These are phyloP conservation scores for Beauveria sp. DNA, from an alignment of 2,329 filamentous ascomycete species.

Conservation along the genomic window DNA sequence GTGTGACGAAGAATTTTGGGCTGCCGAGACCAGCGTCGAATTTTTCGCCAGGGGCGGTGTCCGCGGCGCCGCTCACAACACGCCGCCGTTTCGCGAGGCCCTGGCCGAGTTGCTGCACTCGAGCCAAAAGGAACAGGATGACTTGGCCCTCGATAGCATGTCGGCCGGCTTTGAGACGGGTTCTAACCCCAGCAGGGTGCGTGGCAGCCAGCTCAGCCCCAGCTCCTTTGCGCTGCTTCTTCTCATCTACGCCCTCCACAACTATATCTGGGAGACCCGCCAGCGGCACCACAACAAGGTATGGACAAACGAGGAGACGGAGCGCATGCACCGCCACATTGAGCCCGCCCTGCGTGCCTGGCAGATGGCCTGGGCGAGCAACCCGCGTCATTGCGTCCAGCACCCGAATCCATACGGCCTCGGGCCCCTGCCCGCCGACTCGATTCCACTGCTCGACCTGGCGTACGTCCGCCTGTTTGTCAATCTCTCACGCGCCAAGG, in stretches of 20 bases:
- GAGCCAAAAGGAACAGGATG: slow-evolving; percentile 55
- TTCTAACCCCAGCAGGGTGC: slow-evolving; percentile 34
- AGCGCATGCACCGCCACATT: slow-evolving; percentile 92
- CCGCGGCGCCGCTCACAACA: slow-evolving; percentile 59
- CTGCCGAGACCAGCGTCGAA: slow-evolving; percentile 70
- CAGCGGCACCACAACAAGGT: slow-evolving; percentile 80
- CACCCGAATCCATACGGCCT: slow-evolving; percentile 75
- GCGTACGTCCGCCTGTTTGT: slow-evolving; percentile 91
- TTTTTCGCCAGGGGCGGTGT: slow-evolving; percentile 74
- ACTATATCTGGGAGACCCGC: slow-evolving; percentile 96
- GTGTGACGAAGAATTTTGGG: slow-evolving; percentile 87
- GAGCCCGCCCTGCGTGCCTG: slow-evolving; percentile 90
- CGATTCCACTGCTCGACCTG: slow-evolving; percentile 82
- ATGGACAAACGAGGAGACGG: slow-evolving; percentile 88
- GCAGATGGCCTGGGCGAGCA: slow-evolving; percentile 86
- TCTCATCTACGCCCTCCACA: slow-evolving; percentile 89
- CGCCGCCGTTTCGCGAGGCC: slow-evolving; percentile 72
- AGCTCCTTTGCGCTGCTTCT: slow-evolving; percentile 90
- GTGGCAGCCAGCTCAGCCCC: slow-evolving; percentile 60
- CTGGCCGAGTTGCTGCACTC: slow-evolving; percentile 73
- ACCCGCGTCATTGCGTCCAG: slow-evolving; percentile 75
- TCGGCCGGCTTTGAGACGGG: slow-evolving; percentile 17
- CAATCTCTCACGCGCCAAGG: slow-evolving; percentile 84
- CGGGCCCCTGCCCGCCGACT: slow-evolving; percentile 79
- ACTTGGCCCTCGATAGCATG: slow-evolving; percentile 21